A percentile compares a stretch with the other conserved stretches of the same genome.
Conservation (phyloP, 495 filamentous ascomycete genomes). For the Neurospora sp. region DNA sequence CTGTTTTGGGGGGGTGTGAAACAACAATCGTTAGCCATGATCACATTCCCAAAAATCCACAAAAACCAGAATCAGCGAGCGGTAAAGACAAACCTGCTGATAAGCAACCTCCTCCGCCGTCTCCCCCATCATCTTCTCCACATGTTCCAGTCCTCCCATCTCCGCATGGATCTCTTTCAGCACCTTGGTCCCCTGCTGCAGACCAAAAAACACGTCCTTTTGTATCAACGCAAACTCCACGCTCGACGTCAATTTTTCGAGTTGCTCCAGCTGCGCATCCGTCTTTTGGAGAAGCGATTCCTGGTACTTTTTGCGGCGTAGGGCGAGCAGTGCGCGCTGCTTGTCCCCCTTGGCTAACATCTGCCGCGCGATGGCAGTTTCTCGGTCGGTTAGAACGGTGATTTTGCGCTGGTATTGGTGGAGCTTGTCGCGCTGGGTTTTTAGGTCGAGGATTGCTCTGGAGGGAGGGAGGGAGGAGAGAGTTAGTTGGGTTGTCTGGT, state of each 20-base stretch:
- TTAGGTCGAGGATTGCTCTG: slow-evolving; percentile 86
- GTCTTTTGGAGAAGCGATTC: slow-evolving; percentile 83
- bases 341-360: slow-evolving; percentile 69
- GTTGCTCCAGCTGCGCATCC: slow-evolving; percentile 76
- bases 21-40: not conserved
- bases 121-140: slow-evolving; percentile 90
- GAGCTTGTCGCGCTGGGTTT: slow-evolving; percentile 87
- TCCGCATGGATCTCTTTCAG: slow-evolving; percentile 84
- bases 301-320: slow-evolving; percentile 95
- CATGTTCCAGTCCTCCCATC: slow-evolving; percentile 89
- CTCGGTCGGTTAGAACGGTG: slow-evolving; percentile 67
- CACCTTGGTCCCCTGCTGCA: slow-evolving; percentile 86
- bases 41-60: not conserved
- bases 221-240: slow-evolving; percentile 93
- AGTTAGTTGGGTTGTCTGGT: not conserved
- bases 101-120: slow-evolving; percentile 80
- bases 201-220: slow-evolving; percentile 85
- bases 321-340: slow-evolving; percentile 70
- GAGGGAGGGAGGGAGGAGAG: not conserved
- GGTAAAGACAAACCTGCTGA: slow-evolving; percentile 52
- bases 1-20: slow-evolving; percentile 27
- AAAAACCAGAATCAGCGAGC: not conserved
- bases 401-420: slow-evolving; percentile 90
- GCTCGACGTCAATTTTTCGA: slow-evolving; percentile 72
- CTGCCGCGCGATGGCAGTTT: slow-evolving; percentile 73